Base-by-base conservation (phyloP, 257 asterid genomes). In the Capsicum pubescens region DNA sequence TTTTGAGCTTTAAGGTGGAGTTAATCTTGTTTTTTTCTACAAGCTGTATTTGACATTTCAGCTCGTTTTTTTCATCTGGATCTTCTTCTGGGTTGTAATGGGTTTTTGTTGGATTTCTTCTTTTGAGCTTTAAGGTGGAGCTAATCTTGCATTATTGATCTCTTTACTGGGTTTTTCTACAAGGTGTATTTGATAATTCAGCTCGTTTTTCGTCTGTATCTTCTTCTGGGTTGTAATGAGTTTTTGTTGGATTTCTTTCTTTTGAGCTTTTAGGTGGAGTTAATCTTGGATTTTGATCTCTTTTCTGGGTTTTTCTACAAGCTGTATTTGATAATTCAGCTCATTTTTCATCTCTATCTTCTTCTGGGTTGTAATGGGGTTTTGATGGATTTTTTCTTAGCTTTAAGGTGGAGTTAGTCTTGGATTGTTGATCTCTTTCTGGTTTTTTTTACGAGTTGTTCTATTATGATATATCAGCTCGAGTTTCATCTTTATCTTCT, bases 251-350 rank as follows among this genome's bases (percentile, higher is more conserved):
- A 26, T 26, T 39, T 39, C 5, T 39, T 39, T 39, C 5, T 39
- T 39, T 39, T 39, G 5, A 39, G 44, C 44, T 39, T 39, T 39
- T 3, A 39, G 44, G 44, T 39, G 44, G 3, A 39, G 44, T 4
- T 39, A 39, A 4, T 39, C 44, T 39, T 39, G 44, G 5, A 39
- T 39, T 39, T 39, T 39, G 44, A 26, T 81, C 71, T 66, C 48
- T 81, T 46, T 81, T 39, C 61, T 59, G 61, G 84, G 84, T 50
- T 66, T 82, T 82, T 6, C 48, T 44, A 44, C 36, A 66, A 64
- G 64, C 81, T 69, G 14, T 77, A 5, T 44, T 4, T 44, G 48
- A 44, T 44, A 44, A 4, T 44, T 3, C 48, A 44, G 48, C 48
- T 44, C 7, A 5, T 44, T 44, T 44, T 44, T 6, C 44, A 44